A percentile compares a stretch with the other conserved stretches of the same genome.
Conservation (phyloP, 306 rosid species). For the Vigna nakashimae region DNA sequence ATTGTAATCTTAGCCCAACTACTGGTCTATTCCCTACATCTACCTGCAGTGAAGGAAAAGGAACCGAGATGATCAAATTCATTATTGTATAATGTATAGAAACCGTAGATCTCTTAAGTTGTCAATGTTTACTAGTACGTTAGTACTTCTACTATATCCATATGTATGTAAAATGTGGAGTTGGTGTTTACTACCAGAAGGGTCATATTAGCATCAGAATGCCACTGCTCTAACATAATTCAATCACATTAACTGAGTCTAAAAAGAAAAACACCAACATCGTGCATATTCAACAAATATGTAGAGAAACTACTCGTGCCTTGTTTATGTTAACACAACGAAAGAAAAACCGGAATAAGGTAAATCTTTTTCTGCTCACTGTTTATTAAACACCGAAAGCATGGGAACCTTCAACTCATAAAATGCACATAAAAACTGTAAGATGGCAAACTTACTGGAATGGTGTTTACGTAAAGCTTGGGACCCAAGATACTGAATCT, state of each 20-base stretch:
- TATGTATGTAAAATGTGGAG: not conserved
- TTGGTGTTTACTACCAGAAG: slow-evolving; percentile 9
- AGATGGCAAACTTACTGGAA: slow-evolving; percentile 57
- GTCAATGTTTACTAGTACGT: not conserved
- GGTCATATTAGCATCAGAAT: not conserved
- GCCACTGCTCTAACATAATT: not conserved
- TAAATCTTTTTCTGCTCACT: not conserved
- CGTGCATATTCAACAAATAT: not conserved
- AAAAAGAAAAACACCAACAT: not conserved
- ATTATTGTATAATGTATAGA: slow-evolving; percentile 1
- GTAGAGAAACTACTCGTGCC: slow-evolving; percentile 26
- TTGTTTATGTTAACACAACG: slow-evolving; percentile 3
- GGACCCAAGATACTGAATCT: slow-evolving; percentile 81
- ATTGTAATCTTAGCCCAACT: slow-evolving; percentile 74
- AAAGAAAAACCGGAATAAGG: not conserved
- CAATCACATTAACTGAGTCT: not conserved
- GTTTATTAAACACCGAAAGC: slow-evolving; percentile 13
- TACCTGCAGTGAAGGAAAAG: slow-evolving; percentile 56
- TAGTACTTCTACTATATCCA: not conserved
- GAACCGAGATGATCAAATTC: slow-evolving; percentile 12
- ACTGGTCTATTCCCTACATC: slow-evolving; percentile 96
- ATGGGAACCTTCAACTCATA: slow-evolving; percentile 19
- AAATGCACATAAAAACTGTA: slow-evolving; percentile 7
- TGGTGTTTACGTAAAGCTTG: slow-evolving; percentile 81
- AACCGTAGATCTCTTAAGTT: not conserved